Conservation (phyloP, 2,329 filamentous ascomycete species). For the Ophiostoma sp. region DNA sequence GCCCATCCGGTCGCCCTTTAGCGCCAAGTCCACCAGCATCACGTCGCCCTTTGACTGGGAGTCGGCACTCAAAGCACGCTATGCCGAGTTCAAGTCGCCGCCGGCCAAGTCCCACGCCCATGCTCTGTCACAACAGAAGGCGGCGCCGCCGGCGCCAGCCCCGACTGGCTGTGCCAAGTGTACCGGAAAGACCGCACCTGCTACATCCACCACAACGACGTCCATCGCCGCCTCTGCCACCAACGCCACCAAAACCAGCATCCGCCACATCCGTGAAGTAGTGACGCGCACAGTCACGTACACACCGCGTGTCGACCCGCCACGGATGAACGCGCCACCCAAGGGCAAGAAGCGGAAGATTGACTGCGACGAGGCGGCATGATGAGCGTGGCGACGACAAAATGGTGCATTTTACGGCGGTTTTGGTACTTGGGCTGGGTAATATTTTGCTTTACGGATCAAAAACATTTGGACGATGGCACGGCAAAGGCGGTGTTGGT, state of each 20-base stretch:
- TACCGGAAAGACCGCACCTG: slow-evolving; percentile 26
- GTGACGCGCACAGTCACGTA: slow-evolving; percentile 94
- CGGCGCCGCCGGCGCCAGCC: background rate
- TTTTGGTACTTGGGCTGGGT: background rate
- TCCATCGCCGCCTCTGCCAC: background rate
- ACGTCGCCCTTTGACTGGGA: slow-evolving; percentile 80
- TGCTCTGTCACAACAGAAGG: slow-evolving; percentile 16
- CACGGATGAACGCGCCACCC: slow-evolving; percentile 77
- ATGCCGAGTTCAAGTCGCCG: slow-evolving; percentile 55
- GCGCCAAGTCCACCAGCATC: slow-evolving; percentile 53
- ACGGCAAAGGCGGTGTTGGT: background rate
- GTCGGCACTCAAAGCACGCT: slow-evolving; percentile 65
- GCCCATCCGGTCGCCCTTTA: slow-evolving; percentile 75
- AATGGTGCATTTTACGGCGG: background rate
- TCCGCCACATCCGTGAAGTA: slow-evolving; percentile 78
- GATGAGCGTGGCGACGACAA: background rate
- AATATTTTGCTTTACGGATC: background rate
- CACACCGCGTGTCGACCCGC: slow-evolving; percentile 63
- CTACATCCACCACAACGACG: slow-evolving; percentile 34
- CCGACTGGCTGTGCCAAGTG: slow-evolving; percentile 24
- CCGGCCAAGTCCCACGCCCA: slow-evolving; percentile 26
- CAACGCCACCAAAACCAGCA: slow-evolving; percentile 50
- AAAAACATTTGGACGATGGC: background rate
- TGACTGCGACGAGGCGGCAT: slow-evolving; percentile 38
- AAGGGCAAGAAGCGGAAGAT: slow-evolving; percentile 88